Base-by-base conservation (phyloP, 2,329 filamentous ascomycete genomes). In the Ramularia collo-cygni region DNA sequence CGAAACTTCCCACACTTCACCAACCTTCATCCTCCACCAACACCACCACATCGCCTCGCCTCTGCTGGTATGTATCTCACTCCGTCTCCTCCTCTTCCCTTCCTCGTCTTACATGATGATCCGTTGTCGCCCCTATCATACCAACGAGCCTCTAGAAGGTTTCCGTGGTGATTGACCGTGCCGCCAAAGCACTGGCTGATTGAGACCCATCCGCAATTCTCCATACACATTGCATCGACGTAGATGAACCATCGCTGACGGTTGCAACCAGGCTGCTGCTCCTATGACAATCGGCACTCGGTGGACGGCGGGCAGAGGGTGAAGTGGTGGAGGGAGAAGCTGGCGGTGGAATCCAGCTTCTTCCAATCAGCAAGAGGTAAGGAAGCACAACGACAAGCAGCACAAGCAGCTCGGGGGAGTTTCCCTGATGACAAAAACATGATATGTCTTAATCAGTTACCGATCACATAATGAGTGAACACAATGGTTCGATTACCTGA, bases 81-180 rank as follows among this genome's bases (percentile, higher is more conserved):
- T 31, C 38, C 40, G 26, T 44, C 42, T 40, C 29, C 15, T 37
- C 12, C 14, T 19, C 44, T 28, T 32, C 33, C 42, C 61, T 57
- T 49, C 51, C 29, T 31, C 26, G 14, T 16, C 16, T 46, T 43
- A 32, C 7, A 68, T 74, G 74, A 77, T 77, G 74, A 77, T 70
- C 66, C 63, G 64, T 70, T 77, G 74, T 77, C 74, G 74, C 74
- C 74, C 74, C 74, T 77, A 77, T 76, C 74, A 67, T 76, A 71
- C 61, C 46, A 65, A 49, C 43, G 50, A 59, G 53, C 56, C 31
- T 46, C 47, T 35, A 28, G 44, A 37, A 19, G 31, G 55, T 55
- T 63, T 58, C 58, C 53, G 59, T 77, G 74, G 72, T 76, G 74
- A 77, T 67, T 69, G 70, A 74, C 72, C 72, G 73, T 76, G 71